Base-by-base conservation (phyloP, 371 early-diverging fungal species). In the Zopfochytrium polystomum region DNA sequence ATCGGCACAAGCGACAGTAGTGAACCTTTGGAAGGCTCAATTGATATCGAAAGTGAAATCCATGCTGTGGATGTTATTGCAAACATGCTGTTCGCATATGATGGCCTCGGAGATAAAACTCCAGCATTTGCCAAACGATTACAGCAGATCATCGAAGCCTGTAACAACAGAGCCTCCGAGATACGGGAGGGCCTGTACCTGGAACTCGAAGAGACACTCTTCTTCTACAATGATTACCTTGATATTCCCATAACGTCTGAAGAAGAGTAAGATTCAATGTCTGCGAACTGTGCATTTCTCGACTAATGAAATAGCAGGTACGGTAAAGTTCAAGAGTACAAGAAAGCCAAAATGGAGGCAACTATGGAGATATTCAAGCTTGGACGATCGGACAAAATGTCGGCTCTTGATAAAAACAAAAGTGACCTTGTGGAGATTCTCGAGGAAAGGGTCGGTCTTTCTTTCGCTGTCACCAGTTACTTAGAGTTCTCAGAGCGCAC, bases 211-310 rank as follows among this genome's bases (percentile, higher is more conserved):
- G 68, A 57, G 54, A 70, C 75, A 22, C 76, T 79, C 52, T 80
- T 67, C 57, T 80, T 79, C 60, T 76, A 70, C 56, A 79, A 76
- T 43, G 77, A 79, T 52, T 77, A 67, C 65, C 58, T 74, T 43
- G 81, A 80, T 63, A 67, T 77, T 5, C 79, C 81, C 4, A 78
- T 80, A 55, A 70, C 77, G 1, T 74, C 76, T 30, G 77, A 78
- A 27, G 79, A 80, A 60, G 79, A 80, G 76, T 75, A 55, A 42
- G 49, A 25, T 15, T 27, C 27, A 22, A 25, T 35, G 52, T 50
- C 6, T 9, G 52, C 11, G 20, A 11, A 47, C 29, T 44, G 23
- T 46, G 4, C 20, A 9, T 20, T 54, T 58, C 33, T 30, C 25
- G 13, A 23, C 3, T 32, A n/a, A n/a, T n/a, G n/a, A n/a, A n/a